Evolutionary conservation across 2,329 filamentous ascomycete species (phyloP), one percentile per base, ranked within the genome.

Genomic region (Fusarium coffeatum): DNA sequence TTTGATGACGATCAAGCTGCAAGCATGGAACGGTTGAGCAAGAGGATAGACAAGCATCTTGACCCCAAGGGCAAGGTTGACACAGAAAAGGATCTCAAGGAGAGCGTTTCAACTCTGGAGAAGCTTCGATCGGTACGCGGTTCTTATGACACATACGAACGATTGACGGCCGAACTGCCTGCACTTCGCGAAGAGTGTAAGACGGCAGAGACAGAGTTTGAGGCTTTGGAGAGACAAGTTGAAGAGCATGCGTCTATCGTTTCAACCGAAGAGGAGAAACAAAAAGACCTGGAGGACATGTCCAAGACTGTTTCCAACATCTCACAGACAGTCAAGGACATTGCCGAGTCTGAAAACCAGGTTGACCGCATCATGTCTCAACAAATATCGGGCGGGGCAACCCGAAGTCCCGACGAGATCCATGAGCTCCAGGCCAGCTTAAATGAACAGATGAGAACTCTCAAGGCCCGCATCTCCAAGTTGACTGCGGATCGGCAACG

Each of bases 391-490:
- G 86, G 89, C 16, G 84, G 86, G 27, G 79, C 85, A 12, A 87
- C 88, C 16, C 89, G 93, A 66, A 92, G 92, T 30, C 86, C 93
- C 9, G 92, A 97, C 56, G 92, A 96, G 71, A 94, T 98, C 55
- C 92, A 96, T 73, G 90, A 92, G 55, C 88, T 94, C 49, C 88
- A 94, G 66, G 88, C 89, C 49, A 81, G 83, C 20, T 85, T 90
- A 59, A 87, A 87, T 22, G 92, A 94, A 64, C 89, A 92, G 76
- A 86, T 89, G 70, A 88, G 90, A 57, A 81, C 82, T 23, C 81
- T 89, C 28, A 93, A 92, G 76, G 84, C 84, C 43, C 86, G 84
- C 45, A 85, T 95, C 15, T 80, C 86, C 9, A 92, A 92, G 73
- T 80, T 97, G 32, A 88, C 86, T 1, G 82, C 81, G 15, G 93